Percentiles rank a stretch among this genome's conserved stretches.
Conservation (phyloP, 257 asterid genomes). For the Primulina huaijiensis region DNA sequence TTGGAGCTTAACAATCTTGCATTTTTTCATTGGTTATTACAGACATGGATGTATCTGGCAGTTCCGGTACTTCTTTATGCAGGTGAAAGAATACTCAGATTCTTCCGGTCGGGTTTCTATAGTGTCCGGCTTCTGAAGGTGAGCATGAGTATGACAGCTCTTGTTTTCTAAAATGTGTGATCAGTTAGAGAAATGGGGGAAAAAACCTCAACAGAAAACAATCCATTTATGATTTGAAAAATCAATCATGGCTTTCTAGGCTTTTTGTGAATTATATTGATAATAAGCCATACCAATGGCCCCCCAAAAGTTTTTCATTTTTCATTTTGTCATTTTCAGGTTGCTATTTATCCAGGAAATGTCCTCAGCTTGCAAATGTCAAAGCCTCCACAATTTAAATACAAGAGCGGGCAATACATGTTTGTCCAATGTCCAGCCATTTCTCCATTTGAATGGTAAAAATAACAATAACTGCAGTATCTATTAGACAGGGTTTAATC, state of each 20-base stretch:
- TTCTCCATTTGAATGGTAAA: conserved; percentile 94
- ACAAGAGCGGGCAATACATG: conserved; percentile 95
- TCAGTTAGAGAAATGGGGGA: not conserved
- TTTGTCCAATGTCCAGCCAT: conserved; percentile 95
- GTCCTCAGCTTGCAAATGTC: conserved; percentile 89
- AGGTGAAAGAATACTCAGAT: conserved; percentile 85
- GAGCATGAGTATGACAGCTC: conserved; percentile 18
- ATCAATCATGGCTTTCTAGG: not conserved
- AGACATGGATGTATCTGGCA: conserved; percentile 98
- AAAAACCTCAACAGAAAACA: too few species aligned
- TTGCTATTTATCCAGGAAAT: conserved; percentile 90
- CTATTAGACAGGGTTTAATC: not conserved
- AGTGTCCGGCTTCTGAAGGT: conserved; percentile 78
- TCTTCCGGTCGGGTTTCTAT: conserved; percentile 72
- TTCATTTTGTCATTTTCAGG: conserved; percentile 41
- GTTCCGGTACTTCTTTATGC: conserved; percentile 86
- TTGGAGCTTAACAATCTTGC: not conserved
- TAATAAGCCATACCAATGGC: not conserved
- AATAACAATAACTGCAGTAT: not conserved
- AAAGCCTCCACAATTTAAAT: conserved; percentile 75
- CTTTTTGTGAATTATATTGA: too few species aligned
- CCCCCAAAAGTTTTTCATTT: not conserved
- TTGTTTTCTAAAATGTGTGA: not conserved
- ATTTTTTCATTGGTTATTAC: conserved; percentile 21
- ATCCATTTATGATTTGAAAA: not conserved